Evolutionary conservation across 2,329 filamentous ascomycete genomes (phyloP).

Genomic region (Colletotrichum tropicicola): DNA sequence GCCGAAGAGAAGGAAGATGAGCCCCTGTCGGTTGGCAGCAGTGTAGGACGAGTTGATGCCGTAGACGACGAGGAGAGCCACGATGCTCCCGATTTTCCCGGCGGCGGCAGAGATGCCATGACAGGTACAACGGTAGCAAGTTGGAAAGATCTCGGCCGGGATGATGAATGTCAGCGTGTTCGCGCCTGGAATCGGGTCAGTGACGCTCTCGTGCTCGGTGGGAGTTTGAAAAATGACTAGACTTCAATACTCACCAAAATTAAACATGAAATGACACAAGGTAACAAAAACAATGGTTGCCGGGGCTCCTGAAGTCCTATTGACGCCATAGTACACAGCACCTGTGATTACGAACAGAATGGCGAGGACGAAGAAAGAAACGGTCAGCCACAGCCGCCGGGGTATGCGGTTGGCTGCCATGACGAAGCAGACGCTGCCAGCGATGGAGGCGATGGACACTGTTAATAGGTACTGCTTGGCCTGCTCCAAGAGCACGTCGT

Average conservation of each 20-base stretch:
- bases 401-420: slow-evolving; percentile 56
- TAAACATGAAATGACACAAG: slow-evolving; percentile 63
- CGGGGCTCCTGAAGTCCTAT: slow-evolving; percentile 49
- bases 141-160: slow-evolving; percentile 72
- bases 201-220: not conserved
- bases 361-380: slow-evolving; percentile 56
- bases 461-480: slow-evolving; percentile 62
- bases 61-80: slow-evolving; percentile 59
- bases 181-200: slow-evolving; percentile 50
- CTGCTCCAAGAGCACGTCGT: slow-evolving; percentile 60
- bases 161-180: slow-evolving; percentile 72
- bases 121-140: slow-evolving; percentile 68
- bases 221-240: not conserved
- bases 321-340: slow-evolving; percentile 58
- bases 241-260: slow-evolving; percentile 53
- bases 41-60: slow-evolving; percentile 57
- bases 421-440: slow-evolving; percentile 59
- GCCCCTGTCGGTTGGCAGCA: slow-evolving; percentile 52
- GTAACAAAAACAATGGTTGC: slow-evolving; percentile 61
- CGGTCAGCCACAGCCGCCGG: slow-evolving; percentile 58
- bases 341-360: slow-evolving; percentile 58
- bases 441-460: slow-evolving; percentile 60
- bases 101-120: slow-evolving; percentile 69
- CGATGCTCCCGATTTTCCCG: slow-evolving; percentile 66
- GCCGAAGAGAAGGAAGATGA: slow-evolving; percentile 60